phyloP scores from a whole-genome alignment of 2,329 filamentous ascomycete genomes.

The Sordariomycetes sp. region DNA sequence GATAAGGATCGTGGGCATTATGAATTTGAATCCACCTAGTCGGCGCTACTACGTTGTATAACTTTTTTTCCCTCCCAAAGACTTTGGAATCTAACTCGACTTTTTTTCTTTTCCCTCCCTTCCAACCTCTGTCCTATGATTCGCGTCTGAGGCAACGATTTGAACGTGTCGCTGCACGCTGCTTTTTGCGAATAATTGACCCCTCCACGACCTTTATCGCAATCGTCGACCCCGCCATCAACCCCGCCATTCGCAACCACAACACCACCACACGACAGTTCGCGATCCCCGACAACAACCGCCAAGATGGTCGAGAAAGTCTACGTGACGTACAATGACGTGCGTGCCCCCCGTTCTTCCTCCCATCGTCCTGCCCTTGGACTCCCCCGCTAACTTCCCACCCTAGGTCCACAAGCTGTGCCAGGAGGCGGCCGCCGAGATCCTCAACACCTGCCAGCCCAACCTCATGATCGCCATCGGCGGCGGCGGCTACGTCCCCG shows the following conservation, averaged over 20 bases:
- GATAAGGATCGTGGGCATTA: too few species aligned
- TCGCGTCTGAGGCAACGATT: too few species aligned
- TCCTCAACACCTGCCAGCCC: conserved; percentile 76
- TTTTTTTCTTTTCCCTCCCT: too few species aligned
- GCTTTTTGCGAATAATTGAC: not conserved
- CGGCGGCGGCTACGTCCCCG: conserved; percentile 92
- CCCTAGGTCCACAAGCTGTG: conserved; percentile 89
- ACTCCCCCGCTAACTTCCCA: conserved; percentile 1
- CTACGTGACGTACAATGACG: conserved; percentile 88
- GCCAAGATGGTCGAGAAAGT: conserved; percentile 68
- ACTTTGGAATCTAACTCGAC: too few species aligned
- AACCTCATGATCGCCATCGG: conserved; percentile 98
- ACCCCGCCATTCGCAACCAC: not conserved
- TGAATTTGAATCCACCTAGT: not conserved
- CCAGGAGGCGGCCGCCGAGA: conserved; percentile 67
- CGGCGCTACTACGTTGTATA: not conserved
- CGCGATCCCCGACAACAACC: not conserved
- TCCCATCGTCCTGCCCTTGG: not conserved
- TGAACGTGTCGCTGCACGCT: too few species aligned
- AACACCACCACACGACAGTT: not conserved
- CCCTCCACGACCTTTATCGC: not conserved
- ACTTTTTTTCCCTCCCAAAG: not conserved
- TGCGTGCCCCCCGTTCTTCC: conserved; percentile 26
- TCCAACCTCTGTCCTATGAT: too few species aligned
- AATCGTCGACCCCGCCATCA: not conserved